A percentile compares a stretch with the other conserved stretches of the same genome.
These are phyloP conservation scores for Candida maesae DNA, from an alignment of 805 yeast genomes.

Conservation along the genomic window DNA sequence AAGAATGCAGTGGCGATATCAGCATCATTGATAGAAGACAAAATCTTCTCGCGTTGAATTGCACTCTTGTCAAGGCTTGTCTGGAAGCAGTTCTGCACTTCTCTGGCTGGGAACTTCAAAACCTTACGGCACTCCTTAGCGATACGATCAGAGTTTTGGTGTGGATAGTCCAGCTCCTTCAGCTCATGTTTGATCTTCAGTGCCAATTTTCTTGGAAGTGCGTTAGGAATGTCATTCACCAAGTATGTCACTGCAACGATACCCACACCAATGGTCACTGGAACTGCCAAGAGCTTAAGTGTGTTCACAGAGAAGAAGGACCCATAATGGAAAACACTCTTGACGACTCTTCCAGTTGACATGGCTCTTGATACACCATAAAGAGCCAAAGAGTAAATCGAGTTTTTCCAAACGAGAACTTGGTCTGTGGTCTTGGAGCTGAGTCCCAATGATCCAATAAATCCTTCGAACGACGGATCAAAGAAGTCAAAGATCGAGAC, in stretches of 20 bases:
- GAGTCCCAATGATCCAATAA: conserved; percentile 32
- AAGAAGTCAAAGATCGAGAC: conserved; percentile 71
- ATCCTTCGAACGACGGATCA: conserved; percentile 68
- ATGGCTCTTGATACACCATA: conserved; percentile 28
- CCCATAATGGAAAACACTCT: conserved; percentile 34
- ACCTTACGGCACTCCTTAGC: conserved; percentile 81
- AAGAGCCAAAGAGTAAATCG: conserved; percentile 28
- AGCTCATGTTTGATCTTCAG: conserved; percentile 63
- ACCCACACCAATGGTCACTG: conserved; percentile 47
- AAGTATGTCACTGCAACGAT: conserved; percentile 58
- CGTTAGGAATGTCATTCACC: conserved; percentile 79
- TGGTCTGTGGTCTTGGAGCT: conserved; percentile 27
- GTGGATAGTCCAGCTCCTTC: conserved; percentile 69
- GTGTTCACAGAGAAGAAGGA: conserved; percentile 34
- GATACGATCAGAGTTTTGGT: conserved; percentile 70
- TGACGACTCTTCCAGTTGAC: conserved; percentile 37
- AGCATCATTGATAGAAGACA: conserved; percentile 49
- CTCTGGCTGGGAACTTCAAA: conserved; percentile 75
- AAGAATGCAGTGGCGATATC: conserved; percentile 55
- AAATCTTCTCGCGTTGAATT: conserved; percentile 52
- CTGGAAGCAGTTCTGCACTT: conserved; percentile 69
- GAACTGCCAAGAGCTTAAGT: conserved; percentile 47
- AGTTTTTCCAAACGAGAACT: conserved; percentile 28
- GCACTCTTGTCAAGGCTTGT: conserved; percentile 58
- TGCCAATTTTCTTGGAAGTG: conserved; percentile 81